A percentile compares a stretch with the other conserved stretches of the same genome.
These are phyloP conservation scores for Yamadazyma taylorii DNA, from an alignment of 1,139 yeast genomes.

Conservation along the genomic window DNA sequence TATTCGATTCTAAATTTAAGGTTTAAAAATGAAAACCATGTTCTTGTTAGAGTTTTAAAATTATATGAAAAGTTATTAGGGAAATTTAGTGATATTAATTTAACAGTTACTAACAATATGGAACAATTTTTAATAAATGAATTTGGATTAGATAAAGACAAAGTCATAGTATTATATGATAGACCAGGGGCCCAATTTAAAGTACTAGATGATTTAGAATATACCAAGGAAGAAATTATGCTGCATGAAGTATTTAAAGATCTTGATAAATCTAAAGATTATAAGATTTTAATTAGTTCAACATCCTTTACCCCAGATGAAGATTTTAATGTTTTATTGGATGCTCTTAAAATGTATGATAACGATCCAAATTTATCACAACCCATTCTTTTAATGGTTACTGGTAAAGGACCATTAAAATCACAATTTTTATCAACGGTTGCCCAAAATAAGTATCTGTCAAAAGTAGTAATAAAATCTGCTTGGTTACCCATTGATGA, in stretches of 20 bases:
- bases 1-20: conserved; percentile 77
- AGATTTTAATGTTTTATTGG: conserved; percentile 68
- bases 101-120: conserved; percentile 83
- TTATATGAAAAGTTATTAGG: conserved; percentile 62
- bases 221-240: conserved; percentile 28
- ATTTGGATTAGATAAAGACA: conserved; percentile 44
- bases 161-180: conserved; percentile 60
- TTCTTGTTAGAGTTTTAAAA: conserved; percentile 60
- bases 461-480: conserved; percentile 54
- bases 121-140: conserved; percentile 54
- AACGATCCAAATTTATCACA: no score
- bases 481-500: conserved; percentile 81
- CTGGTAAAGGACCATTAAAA: conserved; percentile 93
- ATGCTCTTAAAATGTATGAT: conserved; percentile 68
- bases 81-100: conserved; percentile 55
- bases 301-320: conserved; percentile 98
- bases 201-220: conserved; percentile 36
- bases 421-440: conserved; percentile 48
- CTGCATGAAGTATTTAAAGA: conserved; percentile 44
- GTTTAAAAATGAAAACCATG: conserved; percentile 53
- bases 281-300: conserved; percentile 73
- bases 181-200: conserved; percentile 70
- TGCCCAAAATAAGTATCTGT: conserved; percentile 39
- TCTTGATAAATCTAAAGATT: conserved; percentile 30
- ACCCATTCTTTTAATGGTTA: conserved; percentile 70